Evolutionary conservation across 441 rosid species (phyloP), one percentile per base, ranked within the genome.

Genomic region (Populus hybrid): DNA sequence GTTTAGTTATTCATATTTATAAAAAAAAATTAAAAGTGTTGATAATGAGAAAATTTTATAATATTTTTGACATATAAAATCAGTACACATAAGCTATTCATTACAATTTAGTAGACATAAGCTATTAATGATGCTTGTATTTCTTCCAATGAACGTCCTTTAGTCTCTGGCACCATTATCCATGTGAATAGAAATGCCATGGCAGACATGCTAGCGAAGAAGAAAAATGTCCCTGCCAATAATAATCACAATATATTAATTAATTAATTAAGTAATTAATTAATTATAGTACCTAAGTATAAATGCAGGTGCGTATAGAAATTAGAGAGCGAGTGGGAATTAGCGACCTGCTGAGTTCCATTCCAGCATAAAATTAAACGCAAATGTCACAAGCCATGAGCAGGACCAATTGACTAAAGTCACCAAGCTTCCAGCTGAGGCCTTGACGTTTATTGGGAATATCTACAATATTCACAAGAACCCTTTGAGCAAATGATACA

Each of bases 131-230:
- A 65, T 72, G 76, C 81, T 78, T 90, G 94, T 71, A 90, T 72
- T 74, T 91, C 91, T 82, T 91, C 97, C n/a, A 89, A 85, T 59
- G 86, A 78, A 53, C 86, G 40, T 21, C 93, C 94, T 81, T 83
- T 89, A 0, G 91, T 90, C 81, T 89, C 93, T 0, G 93, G 91
- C 19, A 92, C 88, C 6, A 89, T 35, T 73, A 82, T 83, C 70
- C 82, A 82, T 14, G 85, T 70, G 77, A 92, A 90, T 21, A 90
- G 19, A 24, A 87, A 18, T 0, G 85, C 73, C 4, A 40, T 50
- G 50, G 84, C 88, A 4, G 86, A 75, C 0, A 85, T 12, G 19
- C 73, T 81, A 0, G 87, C 76, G 30, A 83, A 89, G 67, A 87
- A 75, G 69, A 85, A 90, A 83, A 88, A 89, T 30, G 94, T 90